Evolutionary conservation across 1,139 yeast genomes (phyloP).

Genomic region (Scheffersomyces insectosa): DNA sequence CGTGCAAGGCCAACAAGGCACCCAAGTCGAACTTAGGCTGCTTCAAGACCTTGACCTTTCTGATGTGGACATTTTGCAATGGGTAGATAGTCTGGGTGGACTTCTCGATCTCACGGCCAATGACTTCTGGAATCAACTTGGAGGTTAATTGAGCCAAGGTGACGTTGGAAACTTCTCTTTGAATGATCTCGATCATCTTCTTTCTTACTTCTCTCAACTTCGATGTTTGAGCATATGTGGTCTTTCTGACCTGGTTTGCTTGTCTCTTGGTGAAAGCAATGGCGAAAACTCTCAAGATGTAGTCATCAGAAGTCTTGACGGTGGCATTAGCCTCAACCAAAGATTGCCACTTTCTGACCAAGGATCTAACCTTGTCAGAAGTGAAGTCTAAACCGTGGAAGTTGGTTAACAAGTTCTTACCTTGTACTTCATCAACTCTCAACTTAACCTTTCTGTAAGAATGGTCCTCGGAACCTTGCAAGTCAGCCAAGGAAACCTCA

Average conservation of each 20-base stretch:
- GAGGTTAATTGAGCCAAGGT: constrained; percentile 53
- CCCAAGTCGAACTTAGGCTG: constrained; percentile 56
- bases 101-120: constrained; percentile 56
- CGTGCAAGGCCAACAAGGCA: constrained; percentile 52
- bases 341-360: constrained; percentile 57
- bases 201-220: constrained; percentile 54
- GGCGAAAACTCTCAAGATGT: constrained; percentile 51
- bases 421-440: constrained; percentile 57
- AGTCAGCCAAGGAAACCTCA: constrained; percentile 51
- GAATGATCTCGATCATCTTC: constrained; percentile 54
- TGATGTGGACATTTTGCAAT: constrained; percentile 53
- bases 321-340: constrained; percentile 55
- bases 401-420: constrained; percentile 56
- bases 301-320: constrained; percentile 52
- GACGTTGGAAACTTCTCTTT: constrained; percentile 52
- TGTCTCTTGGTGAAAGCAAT: constrained; percentile 57
- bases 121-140: constrained; percentile 54
- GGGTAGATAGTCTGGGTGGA: constrained; percentile 53
- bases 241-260: constrained; percentile 52
- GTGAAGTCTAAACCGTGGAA: constrained; percentile 55
- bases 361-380: constrained; percentile 51
- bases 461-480: constrained; percentile 56
- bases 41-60: constrained; percentile 55
- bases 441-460: constrained; percentile 52
- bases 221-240: constrained; percentile 53